Conservation (phyloP, 139 green algal genomes). For the Protoeuglena noctilucae region DNA sequence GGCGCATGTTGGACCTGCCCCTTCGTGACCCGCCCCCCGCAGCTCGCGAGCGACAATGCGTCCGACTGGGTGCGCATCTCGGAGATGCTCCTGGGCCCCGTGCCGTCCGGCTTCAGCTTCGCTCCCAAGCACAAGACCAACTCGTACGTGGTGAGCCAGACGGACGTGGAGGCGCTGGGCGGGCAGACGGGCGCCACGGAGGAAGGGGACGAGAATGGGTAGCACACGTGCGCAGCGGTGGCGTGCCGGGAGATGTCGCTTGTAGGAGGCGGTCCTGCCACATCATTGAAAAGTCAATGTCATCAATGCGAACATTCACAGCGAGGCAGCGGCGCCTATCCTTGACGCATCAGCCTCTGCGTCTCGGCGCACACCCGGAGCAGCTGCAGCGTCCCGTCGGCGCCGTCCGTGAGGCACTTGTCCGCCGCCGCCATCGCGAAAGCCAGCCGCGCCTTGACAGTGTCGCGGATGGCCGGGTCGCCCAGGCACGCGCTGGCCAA, state of each 20-base stretch:
- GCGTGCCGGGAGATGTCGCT: too few species aligned
- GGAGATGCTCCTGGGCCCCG: conserved; percentile 80
- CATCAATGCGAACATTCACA: too few species aligned
- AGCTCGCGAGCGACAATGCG: conserved; percentile 3
- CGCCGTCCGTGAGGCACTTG: conserved; percentile 57
- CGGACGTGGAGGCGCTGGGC: too few species aligned
- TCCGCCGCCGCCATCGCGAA: conserved; percentile 53
- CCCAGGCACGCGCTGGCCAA: conserved; percentile 42
- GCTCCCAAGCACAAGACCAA: conserved; percentile 72
- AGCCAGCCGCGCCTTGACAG: conserved; percentile 24
- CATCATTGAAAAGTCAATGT: too few species aligned
- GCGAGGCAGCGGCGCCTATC: too few species aligned
- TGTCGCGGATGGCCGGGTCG: conserved; percentile 16
- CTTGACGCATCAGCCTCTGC: conserved; percentile 10
- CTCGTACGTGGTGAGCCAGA: conserved; percentile 1
- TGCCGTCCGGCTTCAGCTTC: conserved; percentile 46
- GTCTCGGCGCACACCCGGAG: conserved; percentile 33
- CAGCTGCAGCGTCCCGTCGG: conserved; percentile 77
- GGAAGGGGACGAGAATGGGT: too few species aligned
- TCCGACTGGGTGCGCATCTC: conserved; percentile 62
- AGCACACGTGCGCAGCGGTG: too few species aligned
- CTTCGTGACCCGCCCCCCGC: too few species aligned
- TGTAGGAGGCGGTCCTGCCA: too few species aligned
- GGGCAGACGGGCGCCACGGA: too few species aligned
- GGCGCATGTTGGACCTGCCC: neutral